phyloP scores from a whole-genome alignment of 257 asterid species.

The Cordia subcordata region DNA sequence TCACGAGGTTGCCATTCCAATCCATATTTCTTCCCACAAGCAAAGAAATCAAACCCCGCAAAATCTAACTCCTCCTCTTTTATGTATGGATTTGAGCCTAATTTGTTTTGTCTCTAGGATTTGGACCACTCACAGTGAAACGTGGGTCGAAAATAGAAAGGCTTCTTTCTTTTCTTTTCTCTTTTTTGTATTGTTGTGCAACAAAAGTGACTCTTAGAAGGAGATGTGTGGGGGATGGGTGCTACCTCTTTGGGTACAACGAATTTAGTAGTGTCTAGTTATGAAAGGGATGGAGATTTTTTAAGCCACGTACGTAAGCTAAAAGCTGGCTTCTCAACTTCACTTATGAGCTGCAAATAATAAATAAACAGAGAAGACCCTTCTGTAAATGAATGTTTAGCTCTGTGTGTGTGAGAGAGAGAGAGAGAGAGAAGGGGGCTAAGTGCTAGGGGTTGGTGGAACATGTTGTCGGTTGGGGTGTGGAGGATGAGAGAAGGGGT shows the following conservation, averaged over 20 bases:
- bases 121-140: background rate
- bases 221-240: background rate
- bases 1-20: conserved; percentile 63
- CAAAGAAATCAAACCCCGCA: background rate
- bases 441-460: too few species aligned
- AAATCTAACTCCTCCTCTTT: background rate
- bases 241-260: background rate
- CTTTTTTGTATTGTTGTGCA: background rate
- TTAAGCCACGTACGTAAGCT: too few species aligned
- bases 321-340: too few species aligned
- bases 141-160: background rate
- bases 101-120: background rate
- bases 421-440: background rate
- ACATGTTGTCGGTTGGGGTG: conserved; percentile 1
- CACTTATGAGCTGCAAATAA: background rate
- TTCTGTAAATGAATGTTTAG: background rate
- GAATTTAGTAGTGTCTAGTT: background rate
- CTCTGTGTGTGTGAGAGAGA: too few species aligned
- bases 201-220: background rate
- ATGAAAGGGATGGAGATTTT: background rate
- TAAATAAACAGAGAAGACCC: background rate
- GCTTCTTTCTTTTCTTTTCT: background rate
- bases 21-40: conserved; percentile 41
- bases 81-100: background rate
- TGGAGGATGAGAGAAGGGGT: background rate